Evolutionary conservation across 2,329 filamentous ascomycete genomes (phyloP).

Genomic region (Amauroascus niger): DNA sequence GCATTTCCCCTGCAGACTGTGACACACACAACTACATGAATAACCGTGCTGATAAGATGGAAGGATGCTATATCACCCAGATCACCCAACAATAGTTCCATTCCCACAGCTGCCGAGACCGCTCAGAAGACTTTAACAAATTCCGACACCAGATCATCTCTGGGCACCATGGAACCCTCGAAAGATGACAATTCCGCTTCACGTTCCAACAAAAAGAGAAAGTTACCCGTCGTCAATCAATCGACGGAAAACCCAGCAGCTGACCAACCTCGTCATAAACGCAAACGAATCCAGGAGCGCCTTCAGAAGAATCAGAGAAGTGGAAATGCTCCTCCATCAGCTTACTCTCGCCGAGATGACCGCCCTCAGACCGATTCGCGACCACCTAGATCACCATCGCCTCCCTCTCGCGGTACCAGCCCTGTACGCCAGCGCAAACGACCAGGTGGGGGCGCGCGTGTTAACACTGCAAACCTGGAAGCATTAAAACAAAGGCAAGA

Average conservation of each 20-base stretch:
- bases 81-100: neutral
- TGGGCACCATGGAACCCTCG: neutral
- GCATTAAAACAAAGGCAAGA: conserved; percentile 36
- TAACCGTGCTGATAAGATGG: too few species aligned
- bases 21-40: too few species aligned
- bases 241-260: conserved; percentile 13
- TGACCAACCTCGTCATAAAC: conserved; percentile 28
- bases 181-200: neutral
- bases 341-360: conserved; percentile 34
- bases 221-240: neutral
- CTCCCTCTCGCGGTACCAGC: conserved; percentile 35
- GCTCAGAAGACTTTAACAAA: neutral
- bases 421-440: conserved; percentile 37
- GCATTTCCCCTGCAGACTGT: neutral
- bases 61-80: neutral
- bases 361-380: conserved; percentile 18
- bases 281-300: conserved; percentile 33
- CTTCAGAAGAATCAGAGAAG: conserved; percentile 31
- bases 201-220: conserved; percentile 5
- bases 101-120: neutral
- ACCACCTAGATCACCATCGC: conserved; percentile 33
- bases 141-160: neutral
- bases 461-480: conserved; percentile 31
- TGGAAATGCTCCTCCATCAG: conserved; percentile 31
- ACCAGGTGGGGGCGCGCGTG: conserved; percentile 39